Evolutionary conservation across 495 filamentous ascomycete species (phyloP).

Genomic region (Lepidopterella palustris): DNA sequence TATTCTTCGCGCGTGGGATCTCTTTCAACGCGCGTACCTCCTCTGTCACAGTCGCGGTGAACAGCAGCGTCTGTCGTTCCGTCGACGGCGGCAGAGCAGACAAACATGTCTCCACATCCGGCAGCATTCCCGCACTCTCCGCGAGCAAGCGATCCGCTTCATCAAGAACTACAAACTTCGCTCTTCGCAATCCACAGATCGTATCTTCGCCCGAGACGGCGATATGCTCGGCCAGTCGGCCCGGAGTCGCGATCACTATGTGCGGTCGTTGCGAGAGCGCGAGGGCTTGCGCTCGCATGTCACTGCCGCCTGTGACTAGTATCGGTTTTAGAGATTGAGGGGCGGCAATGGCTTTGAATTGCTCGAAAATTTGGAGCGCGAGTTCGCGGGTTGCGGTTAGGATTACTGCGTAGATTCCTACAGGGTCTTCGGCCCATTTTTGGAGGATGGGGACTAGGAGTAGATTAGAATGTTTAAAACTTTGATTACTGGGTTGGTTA

Average conservation of each 20-base stretch:
- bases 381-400: conserved; percentile 92
- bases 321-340: conserved; percentile 77
- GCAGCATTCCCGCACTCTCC: conserved; percentile 75
- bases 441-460: conserved; percentile 91
- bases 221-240: conserved; percentile 91
- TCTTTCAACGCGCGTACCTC: conserved; percentile 80
- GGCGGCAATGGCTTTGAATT: conserved; percentile 83
- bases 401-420: conserved; percentile 82
- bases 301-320: conserved; percentile 82
- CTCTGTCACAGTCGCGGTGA: conserved; percentile 92
- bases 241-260: conserved; percentile 89
- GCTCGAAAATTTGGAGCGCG: conserved; percentile 91
- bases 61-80: conserved; percentile 84
- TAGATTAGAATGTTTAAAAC: too few species aligned
- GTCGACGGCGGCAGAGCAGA: conserved; percentile 62
- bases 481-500: too few species aligned
- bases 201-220: conserved; percentile 84
- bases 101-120: conserved; percentile 84
- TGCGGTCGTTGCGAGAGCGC: conserved; percentile 75
- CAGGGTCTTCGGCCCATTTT: conserved; percentile 85
- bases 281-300: conserved; percentile 87
- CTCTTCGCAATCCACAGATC: conserved; percentile 65
- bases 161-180: conserved; percentile 84
- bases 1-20: conserved; percentile 56
- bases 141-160: conserved; percentile 90